Evolutionary conservation across 2,329 filamentous ascomycete species (phyloP), one percentile per base, ranked within the genome.

Genomic region (Ophiostoma himal-ulmi): DNA sequence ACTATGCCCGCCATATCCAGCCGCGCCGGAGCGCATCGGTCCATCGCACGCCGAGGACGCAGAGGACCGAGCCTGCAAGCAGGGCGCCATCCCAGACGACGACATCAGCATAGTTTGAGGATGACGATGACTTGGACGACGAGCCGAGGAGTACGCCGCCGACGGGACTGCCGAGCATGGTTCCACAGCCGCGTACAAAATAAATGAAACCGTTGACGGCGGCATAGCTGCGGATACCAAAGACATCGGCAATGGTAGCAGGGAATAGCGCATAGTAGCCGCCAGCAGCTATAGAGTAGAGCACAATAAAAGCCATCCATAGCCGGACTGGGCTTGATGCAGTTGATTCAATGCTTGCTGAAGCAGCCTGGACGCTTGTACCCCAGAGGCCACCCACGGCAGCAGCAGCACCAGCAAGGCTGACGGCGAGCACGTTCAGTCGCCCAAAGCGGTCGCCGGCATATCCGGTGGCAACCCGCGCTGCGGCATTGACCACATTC

Each of bases 171-270:
- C 82, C 82, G 72, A 82, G 79, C 75, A 83, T 79, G 0, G 79
- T 80, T 0, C 81, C 81, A 8, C 82, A 73, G 0, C 81, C 82
- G 62, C 81, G 75, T 0, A 83, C 76, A 67, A 83, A 81, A 52
- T 82, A 79, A 20, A 83, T 80, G 70, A 82, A 83, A 2, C 81
- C 81, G 73, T 83, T 83, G 5, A 83, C 81, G 26, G 80, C 80
- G 0, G 81, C 81, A 72, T 83, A 83, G 66, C 81, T 80, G 70
- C 80, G 78, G 37, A 83, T 80, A 2, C 82, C 81, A 75, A 83
- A 83, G 5, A 83, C 80, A 71, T 84, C 82, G n/a, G 81, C 80
- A 17, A 83, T 79, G 11, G 81, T 79, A 0, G 81, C 81, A 1
- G 82, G 82, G 70, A 83, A 82, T 6, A 83, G 75, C 11, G 78